Base-by-base conservation (phyloP, 2,329 filamentous ascomycete genomes). In the Arthrinium puccinioides region DNA sequence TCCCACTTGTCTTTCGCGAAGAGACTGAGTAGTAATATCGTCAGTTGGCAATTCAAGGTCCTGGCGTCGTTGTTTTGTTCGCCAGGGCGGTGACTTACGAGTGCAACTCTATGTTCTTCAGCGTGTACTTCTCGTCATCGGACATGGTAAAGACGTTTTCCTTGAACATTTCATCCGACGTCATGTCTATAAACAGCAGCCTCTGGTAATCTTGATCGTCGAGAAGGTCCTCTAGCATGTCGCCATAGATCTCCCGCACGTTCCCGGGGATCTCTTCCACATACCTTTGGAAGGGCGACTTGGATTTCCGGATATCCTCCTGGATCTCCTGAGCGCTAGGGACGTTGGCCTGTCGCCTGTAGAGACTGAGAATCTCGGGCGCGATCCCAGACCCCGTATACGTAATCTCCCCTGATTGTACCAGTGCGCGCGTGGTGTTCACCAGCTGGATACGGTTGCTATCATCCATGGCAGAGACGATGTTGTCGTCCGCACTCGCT, bases 201-300 rank as follows among this genome's bases (percentile, higher is more conserved):
- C 53, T 48, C 24, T 57, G 54, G 9, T 41, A 55, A 19, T 55
- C 46, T 24, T 55, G 48, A 30, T 56, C 54, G 5, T 43, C 32
- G 11, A 42, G 23, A 9, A 44, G 37, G n/a, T 42, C 45, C 2
- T 42, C 6, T 2, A 56, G 20, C 32, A 49, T 51, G 7, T 24
- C 40, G 4, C 25, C 20, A 28, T 55, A 48, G 4, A 44, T 37
- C 1, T 39, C 11, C 5, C 13, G 20, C 13, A 40, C 34, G 1
- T 21, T n/a, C 7, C 21, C 6, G 14, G 37, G 30, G 2, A 50
- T 5, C 3, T 29, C 10, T 2, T 45, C 26, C 10, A 49, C 20
- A 4, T 46, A 38, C 23, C 41, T n/a, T 2, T 53, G 48, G 14
- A 55, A 40, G 21, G 39, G 48, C 10, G n/a, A 11, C 9, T 21